Evolutionary conservation across 306 rosid species (phyloP), one percentile per base, ranked within the genome.

Genomic region (Vicia faba): DNA sequence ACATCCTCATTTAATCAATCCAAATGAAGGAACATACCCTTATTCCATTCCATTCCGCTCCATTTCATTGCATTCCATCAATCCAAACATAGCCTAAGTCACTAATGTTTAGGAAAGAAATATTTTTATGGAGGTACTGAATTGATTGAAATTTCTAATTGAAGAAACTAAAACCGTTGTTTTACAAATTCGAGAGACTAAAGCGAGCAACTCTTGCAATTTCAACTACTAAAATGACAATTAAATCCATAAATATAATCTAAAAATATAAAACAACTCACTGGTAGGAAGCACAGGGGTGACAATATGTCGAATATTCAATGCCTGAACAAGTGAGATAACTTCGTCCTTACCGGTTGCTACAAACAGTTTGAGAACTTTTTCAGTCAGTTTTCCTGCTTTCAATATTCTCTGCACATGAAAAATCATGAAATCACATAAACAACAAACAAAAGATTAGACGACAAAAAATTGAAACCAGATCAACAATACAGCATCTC

Each of bases 241-340:
- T 44, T n/a, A n/a, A n/a, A 3, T 44, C 57, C 57, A 39, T 11
- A 53, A 48, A 13, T 62, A 57, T 66, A 78, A 11, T 45, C 36
- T 6, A 2, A 51, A 64, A 66, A 11, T 49, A 69, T 31, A 64
- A 14, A 54, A 66, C 8, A 57, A 85, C 97, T 81, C 89, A 95
- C 99, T 86, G 66, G 97, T 95, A 67, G 99, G 99, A 78, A 95
- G 85, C 54, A 90, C 97, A 65, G 96, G 99, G 71, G 74, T 82
- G 73, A 85, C 43, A 51, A 56, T 68, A 63, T 85, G 95, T 74
- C 64, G 89, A 78, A 95, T 88, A 79, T 95, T 88, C 35, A 90
- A 88, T 29, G 85, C 87, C 71, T 73, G 79, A 61, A 95, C 86
- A 55, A 88, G 71, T 45, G 97, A 83, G 73, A 88, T 85, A 19